Evolutionary conservation across 2,329 filamentous ascomycete genomes (phyloP), one percentile per base, ranked within the genome.

Genomic region (Fonsecaea erecta): DNA sequence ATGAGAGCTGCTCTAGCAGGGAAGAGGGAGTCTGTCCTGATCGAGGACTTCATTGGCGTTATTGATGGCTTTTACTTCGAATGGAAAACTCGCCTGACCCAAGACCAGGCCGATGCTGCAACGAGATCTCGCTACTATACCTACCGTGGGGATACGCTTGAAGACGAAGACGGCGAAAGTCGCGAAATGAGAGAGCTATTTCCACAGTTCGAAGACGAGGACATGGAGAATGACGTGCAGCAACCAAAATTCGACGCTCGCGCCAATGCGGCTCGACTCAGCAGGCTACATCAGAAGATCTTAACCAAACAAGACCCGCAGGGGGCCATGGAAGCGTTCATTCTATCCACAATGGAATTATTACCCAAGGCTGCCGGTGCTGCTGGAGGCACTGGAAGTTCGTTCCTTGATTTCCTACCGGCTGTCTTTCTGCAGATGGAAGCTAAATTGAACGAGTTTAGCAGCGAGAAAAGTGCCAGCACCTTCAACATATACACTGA

Each of bases 401-500:
- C 59, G 21, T 66, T 69, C 5, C 24, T 56, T 69, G 37, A 75
- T 58, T 82, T 93, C 54, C 80, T 96, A 28, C 84, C 91, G 1
- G 85, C 86, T 2, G 82, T 90, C 0, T 77, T 93, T 26, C 78
- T 94, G 18, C 79, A 86, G 0, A 76, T 96, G 0, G 83, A 89
- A 63, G 85, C 90, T 67, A 85, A 87, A 71, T 77, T 87, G 32
- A 75, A 82, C 40, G 79, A 80, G 40, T 83, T 84, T 57, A 76
- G 75, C 70, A n/a, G 53, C 59, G 30, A 51, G 75, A 2, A 71
- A 69, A 0, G 70, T 77, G 5, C 77, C 78, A 77, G 76, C 34
- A 76, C 80, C 26, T 96, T 94, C 80, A 97, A 97, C 77, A 97
- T 99, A 76, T 99, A 99, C 77, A 88, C 86, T 0, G 89, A 96